Evolutionary conservation across 495 filamentous ascomycete species (phyloP).

Genomic region (Neurospora sp.): DNA sequence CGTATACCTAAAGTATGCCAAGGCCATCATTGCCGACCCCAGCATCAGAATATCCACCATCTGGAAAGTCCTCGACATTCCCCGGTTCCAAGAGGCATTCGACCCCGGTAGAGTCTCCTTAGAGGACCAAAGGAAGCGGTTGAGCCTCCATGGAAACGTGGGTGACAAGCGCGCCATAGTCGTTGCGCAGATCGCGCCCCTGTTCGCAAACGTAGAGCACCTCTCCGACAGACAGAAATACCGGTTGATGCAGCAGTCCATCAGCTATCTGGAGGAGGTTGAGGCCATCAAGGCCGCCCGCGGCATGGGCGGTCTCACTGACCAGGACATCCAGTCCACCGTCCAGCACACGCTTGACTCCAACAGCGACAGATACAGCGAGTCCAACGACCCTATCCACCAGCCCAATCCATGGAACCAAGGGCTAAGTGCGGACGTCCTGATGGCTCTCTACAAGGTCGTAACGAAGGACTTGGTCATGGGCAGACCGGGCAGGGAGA

Average conservation of each 20-base stretch:
- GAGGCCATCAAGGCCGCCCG: background rate
- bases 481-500: conserved; percentile 24
- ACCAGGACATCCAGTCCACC: conserved; percentile 3
- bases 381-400: background rate
- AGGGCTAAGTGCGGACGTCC: conserved; percentile 13
- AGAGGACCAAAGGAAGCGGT: background rate
- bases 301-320: background rate
- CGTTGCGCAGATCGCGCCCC: conserved; percentile 19
- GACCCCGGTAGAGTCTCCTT: background rate
- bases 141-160: background rate
- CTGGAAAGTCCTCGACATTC: conserved; percentile 17
- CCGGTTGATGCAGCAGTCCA: conserved; percentile 27
- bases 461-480: conserved; percentile 29
- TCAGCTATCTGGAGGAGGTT: conserved; percentile 19
- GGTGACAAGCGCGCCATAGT: conserved; percentile 7
- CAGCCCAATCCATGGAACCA: background rate
- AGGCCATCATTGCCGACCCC: conserved; percentile 15
- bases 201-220: conserved; percentile 23
- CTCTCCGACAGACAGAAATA: conserved; percentile 28
- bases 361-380: background rate
- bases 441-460: conserved; percentile 26
- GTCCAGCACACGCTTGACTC: background rate
- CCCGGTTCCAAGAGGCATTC: conserved; percentile 1
- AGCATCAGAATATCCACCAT: conserved; percentile 9
- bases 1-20: conserved; percentile 2